Base-by-base conservation (phyloP, 1,284 basidiomycete species). In the Trichosporon coremiiforme region DNA sequence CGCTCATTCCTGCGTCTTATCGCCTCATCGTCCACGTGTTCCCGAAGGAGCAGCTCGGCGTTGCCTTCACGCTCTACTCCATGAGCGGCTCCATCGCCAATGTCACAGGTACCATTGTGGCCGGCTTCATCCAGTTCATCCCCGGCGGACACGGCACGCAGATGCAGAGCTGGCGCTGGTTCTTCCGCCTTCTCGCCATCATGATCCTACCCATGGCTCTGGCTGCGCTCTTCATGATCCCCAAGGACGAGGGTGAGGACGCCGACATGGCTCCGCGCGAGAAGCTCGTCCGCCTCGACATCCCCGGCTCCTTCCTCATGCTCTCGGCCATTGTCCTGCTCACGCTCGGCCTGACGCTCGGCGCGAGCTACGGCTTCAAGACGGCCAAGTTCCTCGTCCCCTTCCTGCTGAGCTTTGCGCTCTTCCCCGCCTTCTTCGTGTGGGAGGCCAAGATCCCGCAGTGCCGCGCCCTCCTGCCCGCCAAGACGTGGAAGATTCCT, bases 31-130 rank as follows among this genome's bases (percentile, higher is more conserved):
- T 77, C 13, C 71, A 75, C 33, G 73, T 79, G 36, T 83, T 83
- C 63, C 76, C 76, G 29, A 72, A 73, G 0, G 45, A 71, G 2
- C 78, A 83, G 70, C 75, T 79, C 33, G 69, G 72, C 35, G 69
- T 73, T 13, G 81, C 82, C 0, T 78, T 81, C 22, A 80, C 82
- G 0, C 33, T 80, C 5, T 84, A 77, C 70, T 75, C 77, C 13
- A 71, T 85, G 57, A 77, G 78, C 5, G 84, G 83, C n/a, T 75
- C 79, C 17, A 50, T 80, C 47, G 76, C 79, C 29, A 82, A 83
- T 71, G 77, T 80, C n/a, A 74, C 75, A 0, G 81, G 77, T 45
- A 72, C 77, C 33, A 67, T 82, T 70, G 66, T 82, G 69, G 80
- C 77, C 4, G 82, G 79, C 0, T 70, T 81, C 53, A 76, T 84